These are phyloP conservation scores for Buxus sempervirens DNA, from an alignment of 164 flowering plant species.

Conservation along the genomic window DNA sequence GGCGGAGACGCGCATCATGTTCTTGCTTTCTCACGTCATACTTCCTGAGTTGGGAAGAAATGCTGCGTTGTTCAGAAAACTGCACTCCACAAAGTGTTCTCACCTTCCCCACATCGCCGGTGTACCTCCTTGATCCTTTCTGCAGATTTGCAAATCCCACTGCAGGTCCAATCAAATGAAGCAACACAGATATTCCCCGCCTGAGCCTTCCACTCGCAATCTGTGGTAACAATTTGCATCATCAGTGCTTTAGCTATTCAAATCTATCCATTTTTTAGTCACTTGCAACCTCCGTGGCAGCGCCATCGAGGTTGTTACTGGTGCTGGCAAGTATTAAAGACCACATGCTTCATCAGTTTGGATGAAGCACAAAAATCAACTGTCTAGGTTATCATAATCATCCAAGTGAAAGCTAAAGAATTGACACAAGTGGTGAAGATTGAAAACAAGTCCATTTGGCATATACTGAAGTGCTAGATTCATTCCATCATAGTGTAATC, in stretches of 20 bases:
- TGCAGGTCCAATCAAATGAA: slow-evolving; percentile 84
- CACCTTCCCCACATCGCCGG: slow-evolving; percentile 69
- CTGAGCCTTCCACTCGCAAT: slow-evolving; percentile 78
- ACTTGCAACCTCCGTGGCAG: background rate
- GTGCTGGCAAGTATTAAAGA: background rate
- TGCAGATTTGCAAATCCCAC: slow-evolving; percentile 69
- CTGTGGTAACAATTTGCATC: slow-evolving; percentile 24
- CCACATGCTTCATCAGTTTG: background rate
- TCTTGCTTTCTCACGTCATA: slow-evolving; percentile 1
- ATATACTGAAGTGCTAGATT: background rate
- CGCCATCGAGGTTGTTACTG: background rate
- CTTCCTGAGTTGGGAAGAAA: slow-evolving; percentile 30
- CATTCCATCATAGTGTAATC: background rate
- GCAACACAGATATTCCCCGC: slow-evolving; percentile 76
- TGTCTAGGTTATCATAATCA: background rate
- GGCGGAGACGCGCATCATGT: background rate
- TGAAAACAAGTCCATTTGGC: background rate
- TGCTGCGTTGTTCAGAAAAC: slow-evolving; percentile 25
- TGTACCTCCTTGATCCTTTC: slow-evolving; percentile 77
- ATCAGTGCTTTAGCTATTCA: background rate
- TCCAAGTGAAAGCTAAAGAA: background rate
- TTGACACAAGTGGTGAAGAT: background rate
- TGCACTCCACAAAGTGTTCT: slow-evolving; percentile 58
- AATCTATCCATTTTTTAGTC: too few relatives aligned
- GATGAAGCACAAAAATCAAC: background rate